These are phyloP conservation scores for Starmerella sp. DNA, from an alignment of 805 yeast species.

Conservation along the genomic window DNA sequence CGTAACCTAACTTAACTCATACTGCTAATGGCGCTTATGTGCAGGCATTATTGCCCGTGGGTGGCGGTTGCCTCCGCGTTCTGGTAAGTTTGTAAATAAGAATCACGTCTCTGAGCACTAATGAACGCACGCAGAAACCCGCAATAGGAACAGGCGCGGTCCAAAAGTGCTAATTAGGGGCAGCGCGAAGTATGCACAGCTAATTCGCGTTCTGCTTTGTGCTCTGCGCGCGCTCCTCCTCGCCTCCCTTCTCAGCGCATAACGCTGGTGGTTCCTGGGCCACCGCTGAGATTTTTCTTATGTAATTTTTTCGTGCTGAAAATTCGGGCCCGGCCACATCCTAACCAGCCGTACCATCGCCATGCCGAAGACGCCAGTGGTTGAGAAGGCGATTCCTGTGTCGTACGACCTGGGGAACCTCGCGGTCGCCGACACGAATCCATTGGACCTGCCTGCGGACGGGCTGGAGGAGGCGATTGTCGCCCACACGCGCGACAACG, in stretches of 20 bases:
- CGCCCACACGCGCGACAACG: conserved; percentile 74
- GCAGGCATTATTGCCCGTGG: neutral
- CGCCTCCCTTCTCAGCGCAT: neutral
- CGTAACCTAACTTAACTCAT: conserved; percentile 6
- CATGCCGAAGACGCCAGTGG: conserved; percentile 30
- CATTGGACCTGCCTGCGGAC: conserved; percentile 48
- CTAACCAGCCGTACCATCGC: neutral
- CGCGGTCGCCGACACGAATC: conserved; percentile 82
- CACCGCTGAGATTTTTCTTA: neutral
- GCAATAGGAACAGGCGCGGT: too few relatives aligned
- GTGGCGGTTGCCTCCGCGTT: too few relatives aligned
- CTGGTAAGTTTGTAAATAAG: too few relatives aligned
- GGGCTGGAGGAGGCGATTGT: conserved; percentile 46
- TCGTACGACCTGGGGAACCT: conserved; percentile 82
- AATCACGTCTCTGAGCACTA: too few relatives aligned
- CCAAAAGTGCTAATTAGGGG: too few relatives aligned
- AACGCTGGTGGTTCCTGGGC: too few relatives aligned
- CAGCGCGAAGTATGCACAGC: too few relatives aligned
- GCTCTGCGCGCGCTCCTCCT: too few relatives aligned
- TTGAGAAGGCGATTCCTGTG: conserved; percentile 84
- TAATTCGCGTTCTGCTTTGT: too few relatives aligned
- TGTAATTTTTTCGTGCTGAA: neutral
- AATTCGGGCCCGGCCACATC: neutral
- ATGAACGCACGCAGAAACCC: too few relatives aligned
- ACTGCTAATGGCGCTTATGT: conserved; percentile 1